Conservation (phyloP, 306 rosid genomes). For the Sophora flavescens region DNA sequence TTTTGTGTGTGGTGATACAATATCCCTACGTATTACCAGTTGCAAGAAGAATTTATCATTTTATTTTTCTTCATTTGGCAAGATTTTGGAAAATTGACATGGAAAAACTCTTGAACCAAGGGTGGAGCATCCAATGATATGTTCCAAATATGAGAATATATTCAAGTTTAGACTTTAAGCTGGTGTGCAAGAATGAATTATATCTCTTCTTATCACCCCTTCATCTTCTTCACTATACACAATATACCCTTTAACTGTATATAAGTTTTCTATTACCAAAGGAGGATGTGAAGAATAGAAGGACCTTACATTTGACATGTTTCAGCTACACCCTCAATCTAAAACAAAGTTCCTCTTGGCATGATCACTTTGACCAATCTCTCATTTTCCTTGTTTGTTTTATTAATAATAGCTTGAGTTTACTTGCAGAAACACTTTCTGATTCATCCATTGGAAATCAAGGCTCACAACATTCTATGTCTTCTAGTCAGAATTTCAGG, state of each 20-base stretch:
- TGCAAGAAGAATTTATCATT: constrained; percentile 29
- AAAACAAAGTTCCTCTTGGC: constrained; percentile 18
- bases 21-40: constrained; percentile 17
- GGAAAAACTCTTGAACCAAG: constrained; percentile 21
- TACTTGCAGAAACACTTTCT: constrained; percentile 58
- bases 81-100: constrained; percentile 6
- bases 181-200: constrained; percentile 43
- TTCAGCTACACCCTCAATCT: constrained; percentile 6
- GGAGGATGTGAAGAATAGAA: constrained; percentile 31
- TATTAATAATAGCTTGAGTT: constrained; percentile 33
- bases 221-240: constrained; percentile 28
- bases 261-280: background rate
- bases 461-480: constrained; percentile 60
- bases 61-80: background rate
- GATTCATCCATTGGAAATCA: constrained; percentile 48
- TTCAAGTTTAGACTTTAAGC: constrained; percentile 51
- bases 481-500: constrained; percentile 71
- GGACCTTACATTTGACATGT: background rate
- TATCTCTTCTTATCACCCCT: constrained; percentile 36
- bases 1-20: constrained; percentile 12
- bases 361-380: constrained; percentile 33
- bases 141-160: constrained; percentile 58
- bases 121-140: constrained; percentile 46
- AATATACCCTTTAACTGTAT: constrained; percentile 15
- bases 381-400: constrained; percentile 8